Evolutionary conservation across 2,329 filamentous ascomycete species (phyloP).

Genomic region (Apiospora hydei): DNA sequence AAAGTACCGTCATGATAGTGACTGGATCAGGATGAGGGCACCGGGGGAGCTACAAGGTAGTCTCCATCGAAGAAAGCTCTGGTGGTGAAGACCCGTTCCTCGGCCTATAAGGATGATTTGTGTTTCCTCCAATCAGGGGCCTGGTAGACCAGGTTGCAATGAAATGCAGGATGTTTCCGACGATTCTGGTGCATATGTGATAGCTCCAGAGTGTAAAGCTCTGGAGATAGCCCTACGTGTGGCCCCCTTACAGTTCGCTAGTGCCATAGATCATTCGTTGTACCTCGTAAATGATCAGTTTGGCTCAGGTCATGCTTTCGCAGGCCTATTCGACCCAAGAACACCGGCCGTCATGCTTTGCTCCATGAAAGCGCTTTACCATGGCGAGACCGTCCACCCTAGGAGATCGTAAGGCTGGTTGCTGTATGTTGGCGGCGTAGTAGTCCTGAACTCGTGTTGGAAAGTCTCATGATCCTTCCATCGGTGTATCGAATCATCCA

Average conservation of each 20-base stretch:
- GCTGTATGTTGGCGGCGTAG: conserved; percentile 7
- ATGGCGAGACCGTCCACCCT: neutral
- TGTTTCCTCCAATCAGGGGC: neutral
- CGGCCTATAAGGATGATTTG: neutral
- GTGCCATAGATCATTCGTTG: neutral
- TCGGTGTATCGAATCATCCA: neutral
- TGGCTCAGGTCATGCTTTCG: neutral
- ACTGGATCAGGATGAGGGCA: neutral
- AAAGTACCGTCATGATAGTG: neutral
- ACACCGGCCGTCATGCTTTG: neutral
- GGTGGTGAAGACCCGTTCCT: neutral
- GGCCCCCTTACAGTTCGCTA: neutral
- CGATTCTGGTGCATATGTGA: neutral
- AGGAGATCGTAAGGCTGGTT: neutral
- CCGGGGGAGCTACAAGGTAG: neutral
- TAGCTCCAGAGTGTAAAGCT: neutral
- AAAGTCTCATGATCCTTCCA: neutral
- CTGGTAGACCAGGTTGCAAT: neutral
- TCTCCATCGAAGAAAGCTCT: neutral
- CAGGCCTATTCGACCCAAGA: neutral
- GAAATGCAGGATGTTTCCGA: neutral
- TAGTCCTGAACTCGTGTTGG: neutral
- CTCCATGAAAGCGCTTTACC: neutral
- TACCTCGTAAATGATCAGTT: neutral
- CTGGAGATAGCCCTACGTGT: neutral